A percentile compares a stretch with the other conserved stretches of the same genome.
Evolutionary conservation across 106 monocot species (phyloP).

Genomic region (Alisma plantagoaquatica): DNA sequence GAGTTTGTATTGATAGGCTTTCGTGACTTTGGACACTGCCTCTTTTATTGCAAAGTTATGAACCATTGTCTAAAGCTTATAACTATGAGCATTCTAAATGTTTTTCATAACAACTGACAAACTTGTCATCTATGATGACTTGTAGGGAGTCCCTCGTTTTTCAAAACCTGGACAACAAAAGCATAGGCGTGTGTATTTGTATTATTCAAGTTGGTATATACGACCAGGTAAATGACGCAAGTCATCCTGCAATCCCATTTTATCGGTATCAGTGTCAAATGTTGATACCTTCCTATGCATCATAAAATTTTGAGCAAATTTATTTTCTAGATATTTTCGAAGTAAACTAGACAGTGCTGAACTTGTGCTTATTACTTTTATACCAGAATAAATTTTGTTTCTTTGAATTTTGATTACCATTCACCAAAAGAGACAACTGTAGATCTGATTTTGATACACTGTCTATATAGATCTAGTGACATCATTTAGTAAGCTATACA

Average conservation of each 20-base stretch:
- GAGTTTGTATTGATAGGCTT: not conserved
- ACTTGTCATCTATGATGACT: too few species aligned
- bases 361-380: too few species aligned
- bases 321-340: too few species aligned
- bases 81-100: not conserved
- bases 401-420: too few species aligned
- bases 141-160: constrained; percentile 2
- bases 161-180: constrained; percentile 16
- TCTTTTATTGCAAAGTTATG: not conserved
- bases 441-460: too few species aligned
- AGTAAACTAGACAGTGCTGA: too few species aligned
- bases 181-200: constrained; percentile 66
- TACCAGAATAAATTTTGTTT: too few species aligned
- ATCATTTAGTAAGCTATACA: too few species aligned
- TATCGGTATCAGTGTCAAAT: not conserved
- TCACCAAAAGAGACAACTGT: too few species aligned
- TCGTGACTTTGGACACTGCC: not conserved
- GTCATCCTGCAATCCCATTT: not conserved
- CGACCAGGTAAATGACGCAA: constrained; percentile 37
- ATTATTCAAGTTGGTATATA: constrained; percentile 84
- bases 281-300: too few species aligned
- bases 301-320: too few species aligned
- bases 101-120: not conserved
- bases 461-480: too few species aligned
- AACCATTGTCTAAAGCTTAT: not conserved